Conservation (phyloP, 768 basidiomycete species). For the Cyathus striatus region DNA sequence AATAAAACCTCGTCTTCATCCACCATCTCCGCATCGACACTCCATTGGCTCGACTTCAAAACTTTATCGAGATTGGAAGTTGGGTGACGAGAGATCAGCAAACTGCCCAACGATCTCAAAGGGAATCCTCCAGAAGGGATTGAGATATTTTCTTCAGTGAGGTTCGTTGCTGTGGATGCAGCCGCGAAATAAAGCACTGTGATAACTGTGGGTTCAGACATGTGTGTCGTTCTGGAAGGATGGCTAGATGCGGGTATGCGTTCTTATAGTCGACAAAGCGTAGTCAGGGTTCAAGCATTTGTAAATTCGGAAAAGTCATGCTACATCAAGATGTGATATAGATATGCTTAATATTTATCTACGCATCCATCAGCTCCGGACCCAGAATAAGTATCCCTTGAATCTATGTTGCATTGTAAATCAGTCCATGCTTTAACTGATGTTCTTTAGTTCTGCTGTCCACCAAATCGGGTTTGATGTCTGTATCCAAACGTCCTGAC, state of each 20-base stretch:
- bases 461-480: constrained; percentile 88
- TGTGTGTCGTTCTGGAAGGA: constrained; percentile 6
- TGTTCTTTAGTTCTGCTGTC: constrained; percentile 64
- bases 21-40: constrained; percentile 78
- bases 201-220: constrained; percentile 14
- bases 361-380: no score
- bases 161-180: constrained; percentile 66
- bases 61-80: constrained; percentile 44
- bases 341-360: no score
- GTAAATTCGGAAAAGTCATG: no score
- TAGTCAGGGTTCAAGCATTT: no score
- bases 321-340: no score
- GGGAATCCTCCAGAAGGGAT: constrained; percentile 44
- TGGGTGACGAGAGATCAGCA: constrained; percentile 54
- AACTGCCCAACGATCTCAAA: constrained; percentile 42
- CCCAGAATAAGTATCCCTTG: no score
- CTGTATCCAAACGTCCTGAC: constrained; percentile 63
- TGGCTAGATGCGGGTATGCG: constrained; percentile 1
- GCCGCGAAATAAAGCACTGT: constrained; percentile 55
- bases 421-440: no score
- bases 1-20: constrained; percentile 43
- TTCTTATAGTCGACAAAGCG: no score
- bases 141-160: constrained; percentile 45
- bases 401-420: not conserved
- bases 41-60: constrained; percentile 65